Evolutionary conservation across 495 filamentous ascomycete genomes (phyloP), one percentile per base, ranked within the genome.

Genomic region (Durotheca rogersii): DNA sequence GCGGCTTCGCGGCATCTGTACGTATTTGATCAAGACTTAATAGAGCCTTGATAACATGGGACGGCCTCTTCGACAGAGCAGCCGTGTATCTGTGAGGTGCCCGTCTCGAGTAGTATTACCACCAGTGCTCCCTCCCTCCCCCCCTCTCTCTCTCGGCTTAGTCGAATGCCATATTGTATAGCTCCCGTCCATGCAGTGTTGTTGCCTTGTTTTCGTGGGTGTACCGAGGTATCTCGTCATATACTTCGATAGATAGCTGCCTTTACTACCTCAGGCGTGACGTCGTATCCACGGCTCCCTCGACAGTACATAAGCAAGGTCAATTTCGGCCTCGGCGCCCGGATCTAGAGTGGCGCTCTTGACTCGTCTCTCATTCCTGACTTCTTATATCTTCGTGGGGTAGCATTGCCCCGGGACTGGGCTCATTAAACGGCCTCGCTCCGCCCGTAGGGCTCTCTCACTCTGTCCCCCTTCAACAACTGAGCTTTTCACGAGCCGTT

Each of bases 1-100:
- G 65, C 58, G 50, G 41, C 58, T 61, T 67, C 53, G 39, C 53
- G 52, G 62, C 50, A 62, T 51, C 56, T 61, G 57, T 48, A n/a
- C n/a, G n/a, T n/a, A 18, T 61, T 41, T 50, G 47, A 51, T 52
- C 57, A 34, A 51, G 42, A 41, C 43, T 58, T 51, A 51, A 39
- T 54, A 52, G 48, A 14, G 27, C 37, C 29, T 48, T 60, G 57
- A 60, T 56, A 60, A 47, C 47, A 56, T 60, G 57, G 36, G 23
- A 47, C 32, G 14, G 31, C 32, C 43, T 60, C 31, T 34, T 49
- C 40, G 33, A 39, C 41, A 14, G 32, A 14, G 42, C 14, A 32
- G 42, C 41, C 18, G 27, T 35, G 15, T n/a, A n/a, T 18, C 4
- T 25, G 18, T 45, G 19, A 12, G 31, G 42, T 14, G 33, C 45